A percentile compares a stretch with the other conserved stretches of the same genome.
Conservation (phyloP, 2,329 filamentous ascomycete genomes). For the Pseudocercospora eumusae region DNA sequence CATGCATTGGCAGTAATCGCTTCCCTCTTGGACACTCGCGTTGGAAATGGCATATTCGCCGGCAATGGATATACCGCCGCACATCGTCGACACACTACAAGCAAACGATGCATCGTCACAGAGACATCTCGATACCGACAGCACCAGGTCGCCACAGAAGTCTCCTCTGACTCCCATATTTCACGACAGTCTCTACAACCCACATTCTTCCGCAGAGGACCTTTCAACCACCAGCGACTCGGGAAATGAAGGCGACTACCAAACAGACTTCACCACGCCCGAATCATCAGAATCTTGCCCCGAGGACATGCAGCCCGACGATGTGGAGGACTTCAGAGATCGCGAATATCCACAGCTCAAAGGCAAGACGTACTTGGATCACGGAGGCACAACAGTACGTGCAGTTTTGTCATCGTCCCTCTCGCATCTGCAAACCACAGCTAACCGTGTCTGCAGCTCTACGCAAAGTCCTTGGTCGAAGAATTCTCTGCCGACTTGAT, state of each 20-base stretch:
- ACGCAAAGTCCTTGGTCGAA: constrained; percentile 59
- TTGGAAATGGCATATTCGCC: neutral
- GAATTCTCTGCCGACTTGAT: constrained; percentile 59
- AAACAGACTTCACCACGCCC: constrained; percentile 42
- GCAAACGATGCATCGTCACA: constrained; percentile 18
- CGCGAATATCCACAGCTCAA: constrained; percentile 47
- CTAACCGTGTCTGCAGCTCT: constrained; percentile 46
- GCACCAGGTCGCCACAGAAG: constrained; percentile 18
- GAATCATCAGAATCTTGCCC: constrained; percentile 35
- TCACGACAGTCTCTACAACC: constrained; percentile 21
- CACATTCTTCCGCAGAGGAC: constrained; percentile 37
- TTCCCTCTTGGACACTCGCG: neutral
- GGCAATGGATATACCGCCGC: constrained; percentile 32
- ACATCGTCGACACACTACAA: constrained; percentile 30
- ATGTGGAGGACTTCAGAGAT: constrained; percentile 44
- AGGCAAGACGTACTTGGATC: constrained; percentile 47
- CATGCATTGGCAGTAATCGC: neutral
- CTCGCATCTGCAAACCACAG: neutral
- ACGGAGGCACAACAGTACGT: constrained; percentile 46
- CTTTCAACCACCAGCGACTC: constrained; percentile 38
- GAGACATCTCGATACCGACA: constrained; percentile 21
- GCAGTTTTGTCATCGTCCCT: neutral
- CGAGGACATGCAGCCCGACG: constrained; percentile 40
- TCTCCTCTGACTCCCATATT: constrained; percentile 27
- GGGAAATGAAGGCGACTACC: constrained; percentile 39